Conservation (phyloP, 2,329 filamentous ascomycete genomes). For the Furcasterigmium sp. region DNA sequence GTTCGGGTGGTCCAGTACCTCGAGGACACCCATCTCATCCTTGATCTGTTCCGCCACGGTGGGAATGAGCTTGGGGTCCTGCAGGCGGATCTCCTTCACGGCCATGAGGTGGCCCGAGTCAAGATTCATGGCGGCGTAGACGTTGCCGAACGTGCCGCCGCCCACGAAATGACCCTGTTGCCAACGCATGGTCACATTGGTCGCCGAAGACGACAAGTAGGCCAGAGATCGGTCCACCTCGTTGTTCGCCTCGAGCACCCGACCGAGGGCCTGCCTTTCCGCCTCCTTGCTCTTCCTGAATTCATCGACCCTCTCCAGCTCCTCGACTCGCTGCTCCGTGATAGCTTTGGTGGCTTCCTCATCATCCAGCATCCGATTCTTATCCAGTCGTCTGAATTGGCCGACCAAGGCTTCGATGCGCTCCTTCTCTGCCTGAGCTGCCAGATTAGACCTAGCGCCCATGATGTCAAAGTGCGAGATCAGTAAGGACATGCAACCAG, state of each 20-base stretch:
- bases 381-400: constrained; percentile 72
- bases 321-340: constrained; percentile 67
- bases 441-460: constrained; percentile 88
- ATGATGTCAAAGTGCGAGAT: constrained; percentile 99
- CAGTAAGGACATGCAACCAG: constrained; percentile 92
- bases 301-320: constrained; percentile 73
- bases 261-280: constrained; percentile 80
- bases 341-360: constrained; percentile 77
- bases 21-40: constrained; percentile 94
- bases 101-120: constrained; percentile 97
- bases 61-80: constrained; percentile 93
- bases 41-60: constrained; percentile 90
- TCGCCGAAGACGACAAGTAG: constrained; percentile 87
- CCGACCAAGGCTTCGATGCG: constrained; percentile 74
- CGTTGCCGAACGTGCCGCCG: constrained; percentile 93
- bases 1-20: constrained; percentile 94
- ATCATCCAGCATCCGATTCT: constrained; percentile 69
- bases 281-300: constrained; percentile 72
- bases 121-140: constrained; percentile 95
- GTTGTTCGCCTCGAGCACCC: constrained; percentile 89
- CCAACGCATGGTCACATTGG: constrained; percentile 94
- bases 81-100: constrained; percentile 95
- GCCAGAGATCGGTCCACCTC: constrained; percentile 94
- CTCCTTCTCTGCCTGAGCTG: constrained; percentile 90
- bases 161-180: constrained; percentile 98